Percentiles rank a stretch among this genome's conserved stretches.
phyloP scores from a whole-genome alignment of 306 rosid species.

The Vigna reflexopilosa region DNA sequence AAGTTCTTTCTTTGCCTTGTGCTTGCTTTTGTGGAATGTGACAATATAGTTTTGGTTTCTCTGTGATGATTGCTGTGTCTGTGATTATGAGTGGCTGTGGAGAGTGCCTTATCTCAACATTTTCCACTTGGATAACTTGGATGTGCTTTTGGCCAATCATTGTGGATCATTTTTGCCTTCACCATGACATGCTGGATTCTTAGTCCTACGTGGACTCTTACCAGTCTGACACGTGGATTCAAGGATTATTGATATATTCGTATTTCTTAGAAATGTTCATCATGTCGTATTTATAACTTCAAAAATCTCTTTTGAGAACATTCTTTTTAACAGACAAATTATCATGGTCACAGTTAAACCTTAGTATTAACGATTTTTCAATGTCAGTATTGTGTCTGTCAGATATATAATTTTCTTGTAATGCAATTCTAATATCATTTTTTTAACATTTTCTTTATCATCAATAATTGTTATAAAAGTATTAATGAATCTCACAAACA shows the following conservation, averaged over 20 bases:
- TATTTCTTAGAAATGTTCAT: too few relatives aligned
- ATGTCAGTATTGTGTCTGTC: too few relatives aligned
- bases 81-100: constrained; percentile 58
- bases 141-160: constrained; percentile 60
- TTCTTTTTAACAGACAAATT: too few relatives aligned
- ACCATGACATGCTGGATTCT: constrained; percentile 60
- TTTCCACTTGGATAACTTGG: constrained; percentile 76
- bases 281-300: too few relatives aligned
- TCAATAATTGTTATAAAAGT: too few relatives aligned
- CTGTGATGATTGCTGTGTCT: constrained; percentile 48
- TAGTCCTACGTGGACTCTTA: constrained; percentile 55
- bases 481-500: not conserved
- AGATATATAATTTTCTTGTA: too few relatives aligned
- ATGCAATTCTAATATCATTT: too few relatives aligned
- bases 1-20: not conserved
- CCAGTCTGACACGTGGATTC: constrained; percentile 54
- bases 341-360: too few relatives aligned
- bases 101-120: constrained; percentile 66
- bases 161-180: not conserved
- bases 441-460: too few relatives aligned
- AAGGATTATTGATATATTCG: not conserved
- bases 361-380: too few relatives aligned
- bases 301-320: too few relatives aligned
- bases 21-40: constrained; percentile 28
- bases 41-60: constrained; percentile 42